Evolutionary conservation across 2,329 filamentous ascomycete species (phyloP), one percentile per base, ranked within the genome.

Genomic region (Pseudogymnoascus sp.): DNA sequence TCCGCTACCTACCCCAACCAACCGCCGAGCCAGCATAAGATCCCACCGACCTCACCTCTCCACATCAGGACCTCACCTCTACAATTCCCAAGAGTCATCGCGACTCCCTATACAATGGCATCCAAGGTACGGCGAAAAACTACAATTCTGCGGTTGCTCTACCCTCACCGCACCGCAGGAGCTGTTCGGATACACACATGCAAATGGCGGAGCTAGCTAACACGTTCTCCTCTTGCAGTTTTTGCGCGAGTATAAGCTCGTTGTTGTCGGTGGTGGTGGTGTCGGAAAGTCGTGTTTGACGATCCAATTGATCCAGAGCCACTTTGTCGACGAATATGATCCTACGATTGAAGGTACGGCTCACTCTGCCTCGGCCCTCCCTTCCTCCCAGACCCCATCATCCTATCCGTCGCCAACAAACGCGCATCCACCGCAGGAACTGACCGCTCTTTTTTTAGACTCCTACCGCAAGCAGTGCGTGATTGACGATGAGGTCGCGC

Each of bases 401-500:
- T 39, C 8, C 29, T 16, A 21, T n/a, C 23, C n/a, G n/a, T 8
- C 7, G 12, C 40, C 37, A 4, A 29, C n/a, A 54, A 45, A 61
- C 40, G 40, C 36, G 36, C 60, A 31, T 29, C 10, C 4, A 61
- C 60, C 18, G 16, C 60, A 39, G 11, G 5, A 37, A 29, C 60
- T 39, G 37, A 29, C 36, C 3, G 2, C 12, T 21, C 36, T 47
- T 59, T 31, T 29, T 26, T 62, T 76, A 99, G 95, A 99, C 76
- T 97, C 95, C 67, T 99, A 99, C 83, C 92, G 95, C 81, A 99
- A 99, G 88, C 95, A 97, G 84, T 97, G 95, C 77, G 88, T 96
- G 71, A 96, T 99, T 76, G 95, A 99, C 76, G 95, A 97, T 72
- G 95, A 99, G 79, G 92, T 97, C 70, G 95, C 95, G 61, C 85